phyloP scores from a whole-genome alignment of 2,329 filamentous ascomycete species.

The Fusarium tupiense region DNA sequence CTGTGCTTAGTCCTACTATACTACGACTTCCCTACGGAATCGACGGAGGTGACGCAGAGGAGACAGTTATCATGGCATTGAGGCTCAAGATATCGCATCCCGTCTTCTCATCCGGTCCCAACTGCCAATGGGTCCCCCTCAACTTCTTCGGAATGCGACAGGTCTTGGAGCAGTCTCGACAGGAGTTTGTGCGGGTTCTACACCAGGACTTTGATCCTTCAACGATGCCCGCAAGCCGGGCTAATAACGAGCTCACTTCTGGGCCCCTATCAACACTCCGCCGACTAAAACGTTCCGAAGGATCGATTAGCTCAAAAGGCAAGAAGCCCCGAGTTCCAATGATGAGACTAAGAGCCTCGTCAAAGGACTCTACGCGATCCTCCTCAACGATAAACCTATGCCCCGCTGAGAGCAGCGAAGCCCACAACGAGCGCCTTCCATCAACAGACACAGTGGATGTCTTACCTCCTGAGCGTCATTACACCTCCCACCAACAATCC shows the following conservation, averaged over 20 bases:
- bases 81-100: conserved; percentile 70
- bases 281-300: not conserved
- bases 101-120: conserved; percentile 58
- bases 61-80: conserved; percentile 63
- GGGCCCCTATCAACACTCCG: conserved; percentile 4
- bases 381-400: conserved; percentile 14
- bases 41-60: conserved; percentile 16
- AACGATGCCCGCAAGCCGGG: conserved; percentile 2
- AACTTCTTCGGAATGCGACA: conserved; percentile 74
- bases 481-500: not conserved
- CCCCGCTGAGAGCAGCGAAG: not conserved
- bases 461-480: not conserved
- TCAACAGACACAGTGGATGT: not conserved
- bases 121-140: conserved; percentile 68
- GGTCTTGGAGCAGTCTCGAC: conserved; percentile 66
- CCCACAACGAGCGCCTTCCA: not conserved
- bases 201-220: conserved; percentile 66
- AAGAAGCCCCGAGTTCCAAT: not conserved
- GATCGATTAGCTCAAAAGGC: not conserved
- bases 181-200: conserved; percentile 67
- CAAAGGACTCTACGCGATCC: not conserved
- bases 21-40: conserved; percentile 53
- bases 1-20: conserved; percentile 54
- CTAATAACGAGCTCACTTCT: conserved; percentile 16
- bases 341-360: not conserved